phyloP scores from a whole-genome alignment of 2,329 filamentous ascomycete genomes.

The Colletotrichum chrysophilum region DNA sequence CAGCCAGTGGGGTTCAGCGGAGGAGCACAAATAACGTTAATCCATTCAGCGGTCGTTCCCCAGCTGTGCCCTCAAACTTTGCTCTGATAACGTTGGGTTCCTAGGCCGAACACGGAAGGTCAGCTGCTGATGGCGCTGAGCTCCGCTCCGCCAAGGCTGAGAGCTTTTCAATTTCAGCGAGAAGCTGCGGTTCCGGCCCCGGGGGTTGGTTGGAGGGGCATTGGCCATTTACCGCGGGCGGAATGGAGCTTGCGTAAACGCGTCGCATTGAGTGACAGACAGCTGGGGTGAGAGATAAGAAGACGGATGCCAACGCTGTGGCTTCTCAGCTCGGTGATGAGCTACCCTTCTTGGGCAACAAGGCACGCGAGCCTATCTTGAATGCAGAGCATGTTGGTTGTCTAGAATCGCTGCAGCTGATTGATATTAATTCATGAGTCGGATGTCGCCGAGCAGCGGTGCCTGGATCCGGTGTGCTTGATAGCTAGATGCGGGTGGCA shows the following conservation, averaged over 20 bases:
- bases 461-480: not conserved
- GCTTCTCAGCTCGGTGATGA: not conserved
- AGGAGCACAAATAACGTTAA: constrained; percentile 13
- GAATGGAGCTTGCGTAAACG: not conserved
- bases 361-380: constrained; percentile 1
- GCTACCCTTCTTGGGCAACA: constrained; percentile 8
- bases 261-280: not conserved
- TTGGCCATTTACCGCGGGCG: not conserved
- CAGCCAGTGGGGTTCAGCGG: not conserved
- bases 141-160: not conserved
- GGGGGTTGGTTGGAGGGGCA: not conserved
- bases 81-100: not conserved
- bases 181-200: not conserved
- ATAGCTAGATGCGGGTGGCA: not conserved
- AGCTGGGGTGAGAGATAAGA: not conserved
- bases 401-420: not conserved
- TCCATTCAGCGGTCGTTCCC: not conserved
- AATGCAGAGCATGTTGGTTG: not conserved
- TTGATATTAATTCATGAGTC: not conserved
- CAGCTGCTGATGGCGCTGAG: not conserved
- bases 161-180: not conserved
- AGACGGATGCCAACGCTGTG: not conserved
- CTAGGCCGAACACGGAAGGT: constrained; percentile 17
- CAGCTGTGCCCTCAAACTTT: not conserved
- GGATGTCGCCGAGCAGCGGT: constrained; percentile 5